Base-by-base conservation (phyloP, 2,329 filamentous ascomycete species). In the Microcyclospora pomicola region DNA sequence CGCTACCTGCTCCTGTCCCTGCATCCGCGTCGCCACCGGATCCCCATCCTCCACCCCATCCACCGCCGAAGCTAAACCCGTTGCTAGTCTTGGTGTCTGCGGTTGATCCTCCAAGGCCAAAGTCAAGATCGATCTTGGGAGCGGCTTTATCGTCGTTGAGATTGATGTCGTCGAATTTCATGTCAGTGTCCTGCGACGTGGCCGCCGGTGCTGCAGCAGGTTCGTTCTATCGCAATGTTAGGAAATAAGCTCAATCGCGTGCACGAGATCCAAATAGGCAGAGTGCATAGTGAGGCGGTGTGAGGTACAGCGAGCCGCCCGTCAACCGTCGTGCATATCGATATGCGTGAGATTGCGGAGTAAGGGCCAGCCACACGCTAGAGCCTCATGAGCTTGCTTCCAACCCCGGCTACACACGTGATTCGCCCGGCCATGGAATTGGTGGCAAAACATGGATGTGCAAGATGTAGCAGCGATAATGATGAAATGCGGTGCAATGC, bases 51-150 rank as follows among this genome's bases (percentile, higher is more conserved):
- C 47, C 37, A 11, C 53, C 55, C 54, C 54, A 58, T 12, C 54
- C 52, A 31, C 50, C 43, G 16, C 51, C 49, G 42, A 54, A 56
- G 33, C 54, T 51, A 42, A 58, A 56, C 16, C 52, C 51, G 36
- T 47, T 47, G 15, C 46, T 43, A 35, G 56, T 58, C 34, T 50
- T 54, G 15, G 47, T 45, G 27, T 43, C 44, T 14, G 44, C 40
- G 11, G 44, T 38, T 9, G 47, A 39, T 31, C 40, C 48, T 31
- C 36, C 43, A 24, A 49, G 53, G 33, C 60, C 62, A 44, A 68
- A 64, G 43, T 60, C 61, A 42, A 69, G 55, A 42, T 68, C 63
- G 46, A 68, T 59, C 52, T 67, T 65, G 15, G 65, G 65, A 36
- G 59, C 61, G 28, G 44, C 50, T 34, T 52, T 52, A 52, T 55